Evolutionary conservation across 208 protist genomes (phyloP).

Genomic region (Acanthamoeba culbertsoni): DNA sequence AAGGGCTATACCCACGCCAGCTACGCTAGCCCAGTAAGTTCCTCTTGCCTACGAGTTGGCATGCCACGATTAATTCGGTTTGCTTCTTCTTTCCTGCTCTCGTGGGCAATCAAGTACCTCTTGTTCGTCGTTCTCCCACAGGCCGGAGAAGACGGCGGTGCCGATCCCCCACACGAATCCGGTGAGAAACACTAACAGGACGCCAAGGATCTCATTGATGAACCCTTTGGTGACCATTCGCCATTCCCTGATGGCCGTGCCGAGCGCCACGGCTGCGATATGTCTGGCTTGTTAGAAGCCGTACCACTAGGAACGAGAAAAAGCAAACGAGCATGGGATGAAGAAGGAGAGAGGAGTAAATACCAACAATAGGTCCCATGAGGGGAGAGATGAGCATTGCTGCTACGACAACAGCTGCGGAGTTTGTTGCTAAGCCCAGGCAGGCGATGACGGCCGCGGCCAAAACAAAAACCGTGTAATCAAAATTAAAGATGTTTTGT

Average conservation of each 20-base stretch:
- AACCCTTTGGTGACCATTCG: not conserved
- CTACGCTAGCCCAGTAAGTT: not conserved
- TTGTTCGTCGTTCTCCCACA: not conserved
- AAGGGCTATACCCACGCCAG: constrained; percentile 27
- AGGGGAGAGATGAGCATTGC: constrained; percentile 58
- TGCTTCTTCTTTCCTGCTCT: not conserved
- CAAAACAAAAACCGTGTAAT: constrained; percentile 40
- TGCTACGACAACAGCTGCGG: not conserved
- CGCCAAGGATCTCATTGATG: not conserved
- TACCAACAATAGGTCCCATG: constrained; percentile 58
- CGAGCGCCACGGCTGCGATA: not conserved
- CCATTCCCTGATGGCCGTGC: not conserved
- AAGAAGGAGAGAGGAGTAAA: not conserved
- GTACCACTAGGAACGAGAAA: too few relatives aligned
- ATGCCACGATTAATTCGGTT: not conserved
- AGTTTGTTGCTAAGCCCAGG: constrained; percentile 36
- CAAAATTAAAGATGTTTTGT: constrained; percentile 8
- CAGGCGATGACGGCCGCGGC: constrained; percentile 20
- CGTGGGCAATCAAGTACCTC: not conserved
- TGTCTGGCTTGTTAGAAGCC: too few relatives aligned
- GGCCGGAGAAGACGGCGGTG: not conserved
- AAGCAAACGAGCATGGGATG: too few relatives aligned
- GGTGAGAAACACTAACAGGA: not conserved
- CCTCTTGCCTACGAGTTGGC: not conserved
- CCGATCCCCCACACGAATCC: constrained; percentile 15